These are phyloP conservation scores for Plantago elongata DNA, from an alignment of 257 asterid species.

Conservation along the genomic window DNA sequence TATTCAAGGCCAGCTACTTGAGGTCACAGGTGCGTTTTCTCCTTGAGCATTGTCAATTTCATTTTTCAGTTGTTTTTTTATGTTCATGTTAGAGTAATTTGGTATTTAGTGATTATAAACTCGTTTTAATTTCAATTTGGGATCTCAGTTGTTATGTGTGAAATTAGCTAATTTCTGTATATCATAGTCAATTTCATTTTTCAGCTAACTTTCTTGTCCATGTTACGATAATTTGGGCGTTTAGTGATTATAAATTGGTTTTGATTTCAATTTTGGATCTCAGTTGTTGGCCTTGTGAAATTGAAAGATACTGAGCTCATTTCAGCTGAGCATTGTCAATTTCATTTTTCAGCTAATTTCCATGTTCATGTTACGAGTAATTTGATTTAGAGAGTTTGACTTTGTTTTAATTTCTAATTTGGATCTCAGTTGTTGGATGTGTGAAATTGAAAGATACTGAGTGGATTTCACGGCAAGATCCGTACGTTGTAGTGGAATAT, in stretches of 20 bases:
- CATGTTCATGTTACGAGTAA: not conserved
- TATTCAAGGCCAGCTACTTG: constrained; percentile 87
- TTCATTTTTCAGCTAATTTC: too few relatives aligned
- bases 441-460: constrained; percentile 74
- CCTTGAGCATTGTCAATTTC: too few relatives aligned
- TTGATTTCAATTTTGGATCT: constrained; percentile 15
- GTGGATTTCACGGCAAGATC: constrained; percentile 97
- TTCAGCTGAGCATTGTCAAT: too few relatives aligned
- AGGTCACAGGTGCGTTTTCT: constrained; percentile 64
- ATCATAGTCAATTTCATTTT: too few relatives aligned
- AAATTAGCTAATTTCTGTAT: constrained; percentile 74
- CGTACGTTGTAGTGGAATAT: constrained; percentile 82
- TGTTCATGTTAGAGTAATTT: not conserved
- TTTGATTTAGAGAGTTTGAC: too few relatives aligned
- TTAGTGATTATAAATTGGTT: too few relatives aligned
- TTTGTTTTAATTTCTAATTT: constrained; percentile 6
- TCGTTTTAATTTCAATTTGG: constrained; percentile 3
- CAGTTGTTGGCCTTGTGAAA: constrained; percentile 74
- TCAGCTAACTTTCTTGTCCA: too few relatives aligned
- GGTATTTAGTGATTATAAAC: too few relatives aligned
- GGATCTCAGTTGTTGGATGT: constrained; percentile 67
- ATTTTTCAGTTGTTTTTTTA: too few relatives aligned
- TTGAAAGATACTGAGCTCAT: constrained; percentile 86
- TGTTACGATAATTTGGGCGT: not conserved
- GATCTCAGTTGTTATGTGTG: constrained; percentile 61